A percentile compares a stretch with the other conserved stretches of the same genome.
Conservation (phyloP, 73 alveolate species). For the Tetrahymena thermophila region DNA sequence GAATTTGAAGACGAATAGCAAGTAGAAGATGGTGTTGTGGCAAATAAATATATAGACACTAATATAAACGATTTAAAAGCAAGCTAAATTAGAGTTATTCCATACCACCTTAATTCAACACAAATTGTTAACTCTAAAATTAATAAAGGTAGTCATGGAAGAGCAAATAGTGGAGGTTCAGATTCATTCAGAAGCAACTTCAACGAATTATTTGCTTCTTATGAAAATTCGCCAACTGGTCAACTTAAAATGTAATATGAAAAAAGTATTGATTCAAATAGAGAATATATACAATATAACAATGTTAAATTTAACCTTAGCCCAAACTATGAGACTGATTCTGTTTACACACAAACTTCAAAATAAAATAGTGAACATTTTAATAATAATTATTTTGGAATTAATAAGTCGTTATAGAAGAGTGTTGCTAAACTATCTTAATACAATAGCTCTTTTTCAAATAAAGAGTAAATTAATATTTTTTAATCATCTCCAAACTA, state of each 20-base stretch:
- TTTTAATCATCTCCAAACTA: background rate
- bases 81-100: background rate
- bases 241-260: background rate
- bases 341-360: background rate
- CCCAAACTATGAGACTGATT: background rate
- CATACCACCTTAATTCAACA: background rate
- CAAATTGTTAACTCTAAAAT: background rate
- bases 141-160: background rate
- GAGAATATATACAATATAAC: background rate
- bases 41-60: background rate
- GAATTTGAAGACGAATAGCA: background rate
- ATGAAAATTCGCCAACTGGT: background rate
- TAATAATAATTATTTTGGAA: background rate
- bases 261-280: background rate
- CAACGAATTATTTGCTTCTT: background rate
- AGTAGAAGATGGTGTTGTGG: background rate
- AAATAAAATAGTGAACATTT: background rate
- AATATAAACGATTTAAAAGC: background rate
- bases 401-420: background rate
- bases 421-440: background rate
- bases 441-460: background rate
- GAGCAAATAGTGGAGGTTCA: background rate
- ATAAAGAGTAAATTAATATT: background rate
- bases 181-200: background rate
- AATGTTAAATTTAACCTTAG: background rate